phyloP scores from a whole-genome alignment of 257 asterid genomes.

The Solanum etuberosum region DNA sequence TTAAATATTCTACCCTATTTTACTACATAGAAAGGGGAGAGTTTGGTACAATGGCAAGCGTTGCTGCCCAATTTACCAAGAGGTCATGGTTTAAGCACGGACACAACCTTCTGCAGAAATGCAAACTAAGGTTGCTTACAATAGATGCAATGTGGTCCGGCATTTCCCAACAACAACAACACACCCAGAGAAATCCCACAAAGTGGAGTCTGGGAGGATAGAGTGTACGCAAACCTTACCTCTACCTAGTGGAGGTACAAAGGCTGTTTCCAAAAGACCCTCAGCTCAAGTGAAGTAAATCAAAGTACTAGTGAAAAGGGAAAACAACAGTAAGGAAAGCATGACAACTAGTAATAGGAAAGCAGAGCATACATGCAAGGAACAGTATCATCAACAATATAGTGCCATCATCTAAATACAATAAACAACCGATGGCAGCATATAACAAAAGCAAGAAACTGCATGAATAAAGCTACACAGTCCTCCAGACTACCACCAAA shows the following conservation, averaged over 20 bases:
- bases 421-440: neutral
- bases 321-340: neutral
- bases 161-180: neutral
- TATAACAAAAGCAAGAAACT: neutral
- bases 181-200: neutral
- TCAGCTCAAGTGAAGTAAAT: neutral
- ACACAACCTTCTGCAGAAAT: neutral
- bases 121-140: neutral
- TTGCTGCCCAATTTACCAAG: neutral
- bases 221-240: rapidly evolving
- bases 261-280: neutral
- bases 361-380: neutral
- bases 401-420: neutral
- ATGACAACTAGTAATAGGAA: neutral
- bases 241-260: neutral
- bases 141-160: neutral
- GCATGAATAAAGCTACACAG: neutral
- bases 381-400: neutral
- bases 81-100: rapidly evolving
- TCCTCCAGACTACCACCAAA: neutral
- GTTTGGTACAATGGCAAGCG: neutral
- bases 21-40: neutral
- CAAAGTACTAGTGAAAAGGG: neutral
- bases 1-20: neutral
- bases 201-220: neutral